These are phyloP conservation scores for Didymella segeticola DNA, from an alignment of 2,329 filamentous ascomycete genomes.

Conservation along the genomic window DNA sequence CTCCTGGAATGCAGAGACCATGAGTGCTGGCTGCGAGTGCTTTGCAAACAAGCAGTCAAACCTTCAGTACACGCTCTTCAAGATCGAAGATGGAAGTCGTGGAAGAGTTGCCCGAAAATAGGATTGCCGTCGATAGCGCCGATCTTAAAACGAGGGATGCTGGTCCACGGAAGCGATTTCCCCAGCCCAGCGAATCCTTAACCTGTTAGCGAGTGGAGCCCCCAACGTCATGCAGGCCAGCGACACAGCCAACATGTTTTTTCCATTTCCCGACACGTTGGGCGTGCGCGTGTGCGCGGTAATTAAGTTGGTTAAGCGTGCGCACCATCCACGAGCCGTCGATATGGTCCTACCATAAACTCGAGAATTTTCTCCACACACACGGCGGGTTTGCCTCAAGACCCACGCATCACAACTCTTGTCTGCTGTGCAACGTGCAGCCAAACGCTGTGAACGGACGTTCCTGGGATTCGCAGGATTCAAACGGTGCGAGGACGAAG, in stretches of 20 bases:
- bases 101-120: constrained; percentile 4
- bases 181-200: background rate
- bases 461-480: no score
- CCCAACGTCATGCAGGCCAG: constrained; percentile 12
- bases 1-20: background rate
- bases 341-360: constrained; percentile 8
- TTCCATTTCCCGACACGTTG: constrained; percentile 13
- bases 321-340: background rate
- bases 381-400: no score
- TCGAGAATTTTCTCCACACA: constrained; percentile 16
- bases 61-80: no score
- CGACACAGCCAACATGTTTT: constrained; percentile 11
- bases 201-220: constrained; percentile 2
- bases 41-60: no score
- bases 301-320: constrained; percentile 6
- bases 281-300: constrained; percentile 16
- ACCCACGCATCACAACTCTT: no score
- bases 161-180: background rate
- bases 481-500: no score
- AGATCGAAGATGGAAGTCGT: background rate
- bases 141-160: constrained; percentile 3
- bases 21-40: no score
- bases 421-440: constrained; percentile 8
- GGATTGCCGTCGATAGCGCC: background rate
- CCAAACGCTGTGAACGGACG: constrained; percentile 4